Evolutionary conservation across 2,329 filamentous ascomycete species (phyloP), one percentile per base, ranked within the genome.

Genomic region (Cytospora leucostoma): DNA sequence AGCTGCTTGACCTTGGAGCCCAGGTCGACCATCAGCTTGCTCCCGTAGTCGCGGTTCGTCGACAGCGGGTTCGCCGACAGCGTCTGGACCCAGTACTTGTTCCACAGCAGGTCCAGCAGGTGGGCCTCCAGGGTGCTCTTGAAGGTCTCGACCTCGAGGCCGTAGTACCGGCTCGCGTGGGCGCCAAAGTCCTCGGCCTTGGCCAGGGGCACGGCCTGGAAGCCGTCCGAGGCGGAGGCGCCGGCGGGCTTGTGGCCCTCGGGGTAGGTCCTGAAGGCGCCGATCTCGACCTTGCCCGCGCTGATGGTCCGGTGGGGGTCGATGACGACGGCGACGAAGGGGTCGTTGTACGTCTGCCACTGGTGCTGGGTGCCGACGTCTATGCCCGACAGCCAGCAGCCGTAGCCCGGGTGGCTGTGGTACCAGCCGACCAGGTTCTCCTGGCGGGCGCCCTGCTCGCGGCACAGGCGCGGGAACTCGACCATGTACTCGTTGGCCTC

Each of bases 391-490:
- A 99, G 84, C 95, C 95, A 99, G 82, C 95, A 99, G 52, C 95
- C 95, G 75, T 99, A 99, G 33, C 95, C 95, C 0, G 95, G 95
- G 74, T 99, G 95, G 69, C 89, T 94, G 78, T 99, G 95, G 76
- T 99, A 99, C 95, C 95, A 99, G 19, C 95, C 95, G 17, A 99
- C 90, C 0, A 92, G 91, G 74, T 99, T 98, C 77, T 99, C 95
- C 74, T 89, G 81, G 62, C 93, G 80, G 19, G 64, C 62, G 68
- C 74, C 92, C 84, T 80, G 91, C 72, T 93, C 88, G 64, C 94
- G 85, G 69, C 89, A 90, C 3, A 88, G 80, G 69, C 89, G 82
- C 34, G 96, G 83, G 73, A 96, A 98, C 68, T 91, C 86, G 61
- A 97, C 88, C 81, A 98, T 92, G 79, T 98, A 99, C 79, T 98